Percentiles rank a stretch among this genome's conserved stretches.
Evolutionary conservation across 768 basidiomycete species (phyloP).

Genomic region (Mycena metata): DNA sequence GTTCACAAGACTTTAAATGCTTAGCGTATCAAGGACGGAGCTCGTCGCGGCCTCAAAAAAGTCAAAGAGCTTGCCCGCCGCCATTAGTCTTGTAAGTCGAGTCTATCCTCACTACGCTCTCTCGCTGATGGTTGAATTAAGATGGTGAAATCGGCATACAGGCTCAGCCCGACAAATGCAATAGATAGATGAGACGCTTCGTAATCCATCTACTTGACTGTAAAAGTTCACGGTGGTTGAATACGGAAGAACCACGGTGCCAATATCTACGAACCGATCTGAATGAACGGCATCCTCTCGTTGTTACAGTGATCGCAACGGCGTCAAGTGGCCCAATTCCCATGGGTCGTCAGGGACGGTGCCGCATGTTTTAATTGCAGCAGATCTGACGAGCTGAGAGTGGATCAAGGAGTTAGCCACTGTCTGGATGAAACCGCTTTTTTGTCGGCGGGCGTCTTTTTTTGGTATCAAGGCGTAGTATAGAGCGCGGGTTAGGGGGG

Average conservation of each 20-base stretch:
- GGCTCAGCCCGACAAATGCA: no score
- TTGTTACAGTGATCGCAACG: conserved; percentile 3
- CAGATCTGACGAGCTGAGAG: neutral
- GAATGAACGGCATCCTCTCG: conserved; percentile 20
- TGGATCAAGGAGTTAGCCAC: conserved; percentile 12
- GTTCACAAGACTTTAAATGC: neutral
- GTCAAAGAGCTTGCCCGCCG: conserved; percentile 4
- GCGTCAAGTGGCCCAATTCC: conserved; percentile 30
- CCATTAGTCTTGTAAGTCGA: neutral
- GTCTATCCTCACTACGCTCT: neutral
- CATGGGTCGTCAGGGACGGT: conserved; percentile 25
- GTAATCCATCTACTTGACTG: conserved; percentile 8
- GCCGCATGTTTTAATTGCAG: conserved; percentile 30
- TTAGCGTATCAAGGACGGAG: conserved; percentile 4
- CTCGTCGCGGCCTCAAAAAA: conserved; percentile 4
- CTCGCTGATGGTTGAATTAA: neutral
- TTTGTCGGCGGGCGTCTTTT: conserved; percentile 20
- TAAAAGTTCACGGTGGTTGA: neutral
- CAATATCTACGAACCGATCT: conserved; percentile 28
- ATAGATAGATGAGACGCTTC: neutral
- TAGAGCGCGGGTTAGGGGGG: conserved; percentile 17
- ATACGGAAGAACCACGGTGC: neutral
- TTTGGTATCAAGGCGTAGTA: conserved; percentile 32
- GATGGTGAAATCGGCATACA: neutral
- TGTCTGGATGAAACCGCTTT: conserved; percentile 18